Evolutionary conservation across 2,329 filamentous ascomycete genomes (phyloP).

Genomic region (Fusarium chuoi): DNA sequence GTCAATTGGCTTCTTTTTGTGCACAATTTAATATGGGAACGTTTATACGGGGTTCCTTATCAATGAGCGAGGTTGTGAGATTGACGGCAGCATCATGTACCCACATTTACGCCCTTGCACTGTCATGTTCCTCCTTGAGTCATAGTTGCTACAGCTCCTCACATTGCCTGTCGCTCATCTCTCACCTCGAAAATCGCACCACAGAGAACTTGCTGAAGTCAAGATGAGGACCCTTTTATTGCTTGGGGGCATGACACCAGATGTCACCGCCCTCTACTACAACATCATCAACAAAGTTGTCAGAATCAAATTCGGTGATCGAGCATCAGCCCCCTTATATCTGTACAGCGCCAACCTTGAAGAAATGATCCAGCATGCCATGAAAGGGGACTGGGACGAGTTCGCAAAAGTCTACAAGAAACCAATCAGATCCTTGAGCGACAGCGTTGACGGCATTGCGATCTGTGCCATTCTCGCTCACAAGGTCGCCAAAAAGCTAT

Average conservation of each 20-base stretch:
- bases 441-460: not conserved
- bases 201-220: rapidly evolving
- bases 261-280: not conserved
- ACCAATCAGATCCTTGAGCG: not conserved
- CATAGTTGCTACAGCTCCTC: not conserved
- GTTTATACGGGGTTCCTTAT: rapidly evolving
- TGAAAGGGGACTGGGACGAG: not conserved
- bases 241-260: slow-evolving; percentile 3
- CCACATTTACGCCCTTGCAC: not conserved
- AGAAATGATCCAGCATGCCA: slow-evolving; percentile 2
- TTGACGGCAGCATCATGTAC: not conserved
- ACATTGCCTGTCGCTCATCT: no score
- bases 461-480: slow-evolving; percentile 5
- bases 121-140: not conserved
- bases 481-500: not conserved
- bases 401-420: not conserved
- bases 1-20: rapidly evolving
- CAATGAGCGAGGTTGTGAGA: not conserved
- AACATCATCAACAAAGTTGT: not conserved
- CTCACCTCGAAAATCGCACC: rapidly evolving
- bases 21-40: not conserved
- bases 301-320: not conserved
- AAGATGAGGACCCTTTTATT: not conserved
- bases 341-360: slow-evolving; percentile 7
- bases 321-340: not conserved